phyloP scores from a whole-genome alignment of 257 asterid species.

The Solanum bulbocastanum region DNA sequence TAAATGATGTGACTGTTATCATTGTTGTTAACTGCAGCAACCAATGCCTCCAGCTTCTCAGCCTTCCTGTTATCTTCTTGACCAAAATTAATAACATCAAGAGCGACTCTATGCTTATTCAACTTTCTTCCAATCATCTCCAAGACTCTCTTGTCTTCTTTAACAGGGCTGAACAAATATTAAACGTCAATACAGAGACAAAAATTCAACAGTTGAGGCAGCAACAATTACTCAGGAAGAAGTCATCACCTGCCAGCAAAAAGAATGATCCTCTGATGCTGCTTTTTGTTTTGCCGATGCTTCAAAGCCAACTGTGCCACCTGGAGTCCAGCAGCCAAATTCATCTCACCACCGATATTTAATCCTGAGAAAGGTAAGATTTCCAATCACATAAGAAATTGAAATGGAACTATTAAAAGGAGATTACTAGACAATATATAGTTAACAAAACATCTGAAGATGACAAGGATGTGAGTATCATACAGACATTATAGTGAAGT shows the following conservation, averaged over 20 bases:
- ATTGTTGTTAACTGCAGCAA: slow-evolving; percentile 83
- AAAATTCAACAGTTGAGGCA: neutral
- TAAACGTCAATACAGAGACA: neutral
- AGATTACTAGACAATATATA: neutral
- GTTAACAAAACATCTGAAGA: neutral
- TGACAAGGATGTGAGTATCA: neutral
- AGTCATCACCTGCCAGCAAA: slow-evolving; percentile 77
- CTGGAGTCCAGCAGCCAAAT: slow-evolving; percentile 92
- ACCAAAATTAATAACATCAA: slow-evolving; percentile 90
- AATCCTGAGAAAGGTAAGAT: slow-evolving; percentile 37
- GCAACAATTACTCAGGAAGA: neutral
- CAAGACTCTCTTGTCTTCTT: slow-evolving; percentile 70
- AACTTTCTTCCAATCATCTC: slow-evolving; percentile 88
- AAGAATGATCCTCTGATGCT: slow-evolving; percentile 86
- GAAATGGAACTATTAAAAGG: neutral
- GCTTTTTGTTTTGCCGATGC: slow-evolving; percentile 96
- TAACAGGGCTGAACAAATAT: slow-evolving; percentile 61
- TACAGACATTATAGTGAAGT: neutral
- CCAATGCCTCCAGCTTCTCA: slow-evolving; percentile 84
- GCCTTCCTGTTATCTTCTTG: slow-evolving; percentile 87
- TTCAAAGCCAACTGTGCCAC: slow-evolving; percentile 94
- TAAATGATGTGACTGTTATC: slow-evolving; percentile 86
- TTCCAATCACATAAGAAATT: neutral
- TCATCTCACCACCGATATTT: slow-evolving; percentile 85
- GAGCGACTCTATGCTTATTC: slow-evolving; percentile 89